phyloP scores from a whole-genome alignment of 1,284 basidiomycete species.

The Ustilago hordei region DNA sequence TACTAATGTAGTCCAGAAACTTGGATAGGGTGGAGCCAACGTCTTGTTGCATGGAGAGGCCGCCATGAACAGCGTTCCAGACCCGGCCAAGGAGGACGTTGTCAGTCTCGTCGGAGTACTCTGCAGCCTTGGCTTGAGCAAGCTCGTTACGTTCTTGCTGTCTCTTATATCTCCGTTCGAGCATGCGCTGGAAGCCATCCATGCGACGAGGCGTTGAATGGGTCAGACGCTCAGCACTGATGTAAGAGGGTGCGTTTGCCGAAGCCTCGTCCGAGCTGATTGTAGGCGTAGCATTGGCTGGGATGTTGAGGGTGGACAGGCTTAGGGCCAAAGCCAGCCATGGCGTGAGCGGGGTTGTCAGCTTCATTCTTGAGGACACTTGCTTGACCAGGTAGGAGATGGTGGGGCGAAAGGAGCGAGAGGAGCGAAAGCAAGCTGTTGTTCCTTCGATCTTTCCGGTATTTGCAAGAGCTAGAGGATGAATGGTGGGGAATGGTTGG shows the following conservation, averaged over 20 bases:
- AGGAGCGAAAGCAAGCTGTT: neutral
- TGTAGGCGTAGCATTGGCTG: slow-evolving; percentile 18
- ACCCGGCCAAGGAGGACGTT: slow-evolving; percentile 14
- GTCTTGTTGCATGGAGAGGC: slow-evolving; percentile 26
- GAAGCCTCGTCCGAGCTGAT: neutral
- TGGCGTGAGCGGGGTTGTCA: slow-evolving; percentile 25
- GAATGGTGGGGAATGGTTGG: neutral
- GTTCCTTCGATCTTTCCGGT: no score
- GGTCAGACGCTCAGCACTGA: slow-evolving; percentile 43
- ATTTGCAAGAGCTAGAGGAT: no score
- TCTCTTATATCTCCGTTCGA: slow-evolving; percentile 37
- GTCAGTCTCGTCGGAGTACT: neutral
- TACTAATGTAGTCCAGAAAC: slow-evolving; percentile 21
- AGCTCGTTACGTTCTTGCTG: slow-evolving; percentile 18
- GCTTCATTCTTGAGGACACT: slow-evolving; percentile 21
- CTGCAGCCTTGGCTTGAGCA: neutral
- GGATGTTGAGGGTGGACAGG: slow-evolving; percentile 8
- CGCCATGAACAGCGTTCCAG: slow-evolving; percentile 15
- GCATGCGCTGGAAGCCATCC: slow-evolving; percentile 47
- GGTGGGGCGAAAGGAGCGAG: neutral
- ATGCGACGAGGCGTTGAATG: slow-evolving; percentile 42
- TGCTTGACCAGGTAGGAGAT: neutral
- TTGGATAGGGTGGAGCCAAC: slow-evolving; percentile 19
- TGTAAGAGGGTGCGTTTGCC: slow-evolving; percentile 5
- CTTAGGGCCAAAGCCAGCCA: slow-evolving; percentile 34